Base-by-base conservation (phyloP, 2,329 filamentous ascomycete genomes). In the Fusarium pininemorale region DNA sequence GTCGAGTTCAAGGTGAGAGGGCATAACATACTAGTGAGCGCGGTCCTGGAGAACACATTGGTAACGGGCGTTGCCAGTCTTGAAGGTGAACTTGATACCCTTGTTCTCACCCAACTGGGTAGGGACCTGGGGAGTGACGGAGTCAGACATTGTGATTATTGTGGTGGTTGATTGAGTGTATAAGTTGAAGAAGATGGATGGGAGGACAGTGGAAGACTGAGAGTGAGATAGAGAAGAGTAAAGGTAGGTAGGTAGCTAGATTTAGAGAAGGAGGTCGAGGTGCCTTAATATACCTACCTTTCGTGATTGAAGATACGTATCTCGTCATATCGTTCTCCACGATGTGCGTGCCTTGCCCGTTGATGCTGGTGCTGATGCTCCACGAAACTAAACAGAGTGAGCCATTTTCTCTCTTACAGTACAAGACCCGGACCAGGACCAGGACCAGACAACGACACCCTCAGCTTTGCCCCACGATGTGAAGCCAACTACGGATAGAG, bases 71-170 rank as follows among this genome's bases (percentile, higher is more conserved):
- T 81, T 80, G 68, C 84, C 85, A 45, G 85, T 81, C 80, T 82
- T 83, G 80, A 87, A 83, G 53, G 84, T 78, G 81, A 87, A 87
- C 79, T 82, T 82, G 81, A 87, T 81, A 66, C 81, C 83, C 67
- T 75, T 80, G 75, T 79, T 81, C 70, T 85, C 80, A 60, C 85
- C 81, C 35, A 83, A 69, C 69, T 47, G 38, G 60, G 75, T 30
- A 50, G 81, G 75, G 37, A 69, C 54, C 63, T 58, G 54, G 42
- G 54, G 61, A 75, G 73, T 65, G 32, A 72, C 50, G 24, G 76
- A 47, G 30, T 72, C 70, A 66, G 76, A 47, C 76, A 79, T 79
- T 65, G 38, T 76, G 69, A 58, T 62, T 13, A 6, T 51, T 44
- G 55, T 54, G 32, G 56, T 42, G 20, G 24, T n/a, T 63, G n/a